These are phyloP conservation scores for Artemisia argyi DNA, from an alignment of 129 eudicot genomes.

Conservation along the genomic window DNA sequence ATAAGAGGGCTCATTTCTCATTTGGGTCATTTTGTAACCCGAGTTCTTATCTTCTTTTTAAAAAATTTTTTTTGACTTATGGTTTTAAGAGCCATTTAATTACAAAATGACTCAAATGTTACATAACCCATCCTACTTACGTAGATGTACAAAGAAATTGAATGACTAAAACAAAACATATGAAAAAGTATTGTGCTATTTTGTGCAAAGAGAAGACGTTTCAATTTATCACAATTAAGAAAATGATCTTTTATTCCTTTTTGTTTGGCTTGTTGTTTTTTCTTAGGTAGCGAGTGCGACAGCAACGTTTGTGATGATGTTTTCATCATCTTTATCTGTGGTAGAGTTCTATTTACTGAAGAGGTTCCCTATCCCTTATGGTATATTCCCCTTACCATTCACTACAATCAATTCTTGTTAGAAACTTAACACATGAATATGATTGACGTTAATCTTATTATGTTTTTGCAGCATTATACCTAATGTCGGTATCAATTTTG, in stretches of 20 bases:
- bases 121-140: no score
- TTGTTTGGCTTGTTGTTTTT: not conserved
- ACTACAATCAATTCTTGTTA: not conserved
- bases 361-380: conserved; percentile 85
- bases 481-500: conserved; percentile 61
- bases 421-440: conserved; percentile 3
- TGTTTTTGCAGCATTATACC: conserved; percentile 70
- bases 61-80: no score
- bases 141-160: no score
- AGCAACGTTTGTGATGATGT: conserved; percentile 99
- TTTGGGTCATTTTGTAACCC: no score
- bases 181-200: no score
- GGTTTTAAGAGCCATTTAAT: no score
- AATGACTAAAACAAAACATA: no score
- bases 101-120: no score
- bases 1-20: no score
- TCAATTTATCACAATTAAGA: not conserved
- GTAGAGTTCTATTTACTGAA: conserved; percentile 90
- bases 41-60: no score
- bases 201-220: no score
- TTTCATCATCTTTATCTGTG: conserved; percentile 85
- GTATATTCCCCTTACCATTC: conserved; percentile 40
- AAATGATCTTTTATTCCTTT: not conserved
- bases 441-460: not conserved
- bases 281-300: conserved; percentile 90